Percentiles rank a stretch among this genome's conserved stretches.
These are phyloP conservation scores for Cyberlindnera xylosilytica DNA, from an alignment of 805 yeast species.

Conservation along the genomic window DNA sequence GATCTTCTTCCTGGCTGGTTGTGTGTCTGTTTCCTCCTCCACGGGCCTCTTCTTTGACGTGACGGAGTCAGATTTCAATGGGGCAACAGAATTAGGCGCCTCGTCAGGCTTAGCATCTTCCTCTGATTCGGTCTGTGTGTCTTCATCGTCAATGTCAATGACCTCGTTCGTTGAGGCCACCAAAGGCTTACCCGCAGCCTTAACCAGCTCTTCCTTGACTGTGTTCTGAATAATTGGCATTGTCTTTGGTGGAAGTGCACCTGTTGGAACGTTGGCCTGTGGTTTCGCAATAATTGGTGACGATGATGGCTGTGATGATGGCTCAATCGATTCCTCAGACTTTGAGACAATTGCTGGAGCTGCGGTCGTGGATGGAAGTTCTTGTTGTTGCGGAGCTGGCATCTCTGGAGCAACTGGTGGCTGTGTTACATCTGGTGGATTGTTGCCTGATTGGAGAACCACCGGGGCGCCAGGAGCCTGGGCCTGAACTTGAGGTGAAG, in stretches of 20 bases:
- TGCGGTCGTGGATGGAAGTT: not conserved
- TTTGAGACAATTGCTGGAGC: not conserved
- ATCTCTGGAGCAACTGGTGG: too few relatives aligned
- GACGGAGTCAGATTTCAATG: not conserved
- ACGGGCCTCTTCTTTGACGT: slow-evolving; percentile 1
- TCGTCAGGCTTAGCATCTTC: slow-evolving; percentile 4
- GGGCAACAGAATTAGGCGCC: not conserved
- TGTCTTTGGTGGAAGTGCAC: too few relatives aligned
- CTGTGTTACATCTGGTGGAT: too few relatives aligned
- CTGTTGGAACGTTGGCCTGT: not conserved
- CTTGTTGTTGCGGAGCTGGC: not conserved
- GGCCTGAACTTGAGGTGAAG: too few relatives aligned
- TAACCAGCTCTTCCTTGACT: too few relatives aligned
- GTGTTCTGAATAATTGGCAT: too few relatives aligned
- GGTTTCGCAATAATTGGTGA: slow-evolving; percentile 1
- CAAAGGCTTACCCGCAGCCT: too few relatives aligned
- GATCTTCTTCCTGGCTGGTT: slow-evolving; percentile 17
- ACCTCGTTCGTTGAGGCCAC: too few relatives aligned
- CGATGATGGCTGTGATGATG: not conserved
- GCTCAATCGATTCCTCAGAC: not conserved
- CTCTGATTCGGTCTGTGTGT: slow-evolving; percentile 7
- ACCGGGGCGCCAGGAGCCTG: too few relatives aligned
- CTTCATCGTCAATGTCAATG: slow-evolving; percentile 1
- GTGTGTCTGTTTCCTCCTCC: not conserved
- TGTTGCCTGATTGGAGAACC: too few relatives aligned